phyloP scores from a whole-genome alignment of 2,329 filamentous ascomycete species.

The Alternaria sp. region DNA sequence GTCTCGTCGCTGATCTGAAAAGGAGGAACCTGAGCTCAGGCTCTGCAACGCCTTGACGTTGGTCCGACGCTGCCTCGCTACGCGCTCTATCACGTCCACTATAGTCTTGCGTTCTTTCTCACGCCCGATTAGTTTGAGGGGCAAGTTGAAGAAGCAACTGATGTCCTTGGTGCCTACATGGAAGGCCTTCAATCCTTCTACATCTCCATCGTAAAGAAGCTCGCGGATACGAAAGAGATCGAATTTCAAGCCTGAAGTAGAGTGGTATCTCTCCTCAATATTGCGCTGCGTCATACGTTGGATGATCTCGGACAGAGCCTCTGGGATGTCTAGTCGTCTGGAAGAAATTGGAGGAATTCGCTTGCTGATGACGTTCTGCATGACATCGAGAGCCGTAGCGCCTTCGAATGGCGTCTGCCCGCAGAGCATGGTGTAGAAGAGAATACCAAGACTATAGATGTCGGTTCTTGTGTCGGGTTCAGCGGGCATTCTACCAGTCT shows the following conservation, averaged over 20 bases:
- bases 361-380: slow-evolving; percentile 84
- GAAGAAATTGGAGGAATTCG: slow-evolving; percentile 78
- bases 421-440: slow-evolving; percentile 78
- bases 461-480: slow-evolving; percentile 89
- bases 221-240: slow-evolving; percentile 78
- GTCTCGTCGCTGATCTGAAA: slow-evolving; percentile 59
- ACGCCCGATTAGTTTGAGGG: slow-evolving; percentile 80
- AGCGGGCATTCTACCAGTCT: slow-evolving; percentile 89
- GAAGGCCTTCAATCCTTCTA: slow-evolving; percentile 73
- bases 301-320: slow-evolving; percentile 80
- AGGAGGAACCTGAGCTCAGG: slow-evolving; percentile 61
- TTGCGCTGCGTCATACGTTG: slow-evolving; percentile 92
- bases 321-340: slow-evolving; percentile 81
- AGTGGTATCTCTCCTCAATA: slow-evolving; percentile 87
- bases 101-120: slow-evolving; percentile 74
- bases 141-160: slow-evolving; percentile 89
- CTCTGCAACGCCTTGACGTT: slow-evolving; percentile 53
- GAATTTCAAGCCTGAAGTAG: slow-evolving; percentile 81
- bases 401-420: slow-evolving; percentile 82
- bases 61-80: slow-evolving; percentile 67
- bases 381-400: slow-evolving; percentile 82
- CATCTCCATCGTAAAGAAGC: slow-evolving; percentile 77
- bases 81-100: slow-evolving; percentile 73
- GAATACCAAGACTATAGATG: slow-evolving; percentile 87
- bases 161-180: slow-evolving; percentile 83